Conservation (phyloP, 2,329 filamentous ascomycete species). For the Aspergillus udagawae region DNA sequence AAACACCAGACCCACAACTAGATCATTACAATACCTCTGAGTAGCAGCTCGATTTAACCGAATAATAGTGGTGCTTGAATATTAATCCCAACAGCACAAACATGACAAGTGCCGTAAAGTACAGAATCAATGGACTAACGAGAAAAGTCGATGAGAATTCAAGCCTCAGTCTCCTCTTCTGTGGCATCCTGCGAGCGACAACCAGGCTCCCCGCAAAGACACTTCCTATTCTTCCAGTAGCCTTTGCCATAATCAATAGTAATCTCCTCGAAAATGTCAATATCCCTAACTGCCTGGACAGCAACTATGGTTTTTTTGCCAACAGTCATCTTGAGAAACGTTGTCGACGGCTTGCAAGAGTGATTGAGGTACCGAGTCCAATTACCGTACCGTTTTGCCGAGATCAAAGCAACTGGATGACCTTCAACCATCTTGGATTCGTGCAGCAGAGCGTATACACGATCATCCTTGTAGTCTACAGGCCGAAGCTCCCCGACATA, state of each 20-base stretch:
- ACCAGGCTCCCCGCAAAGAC: constrained; percentile 7
- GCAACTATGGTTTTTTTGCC: constrained; percentile 19
- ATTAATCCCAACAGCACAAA: background rate
- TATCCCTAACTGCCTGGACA: constrained; percentile 21
- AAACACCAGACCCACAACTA: too few relatives aligned
- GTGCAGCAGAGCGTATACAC: constrained; percentile 17
- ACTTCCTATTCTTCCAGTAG: constrained; percentile 22
- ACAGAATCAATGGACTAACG: background rate
- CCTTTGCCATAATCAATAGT: constrained; percentile 28
- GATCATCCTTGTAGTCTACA: constrained; percentile 1
- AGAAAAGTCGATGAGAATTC: background rate
- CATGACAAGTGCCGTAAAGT: background rate
- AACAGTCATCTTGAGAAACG: constrained; percentile 14
- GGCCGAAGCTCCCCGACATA: constrained; percentile 22
- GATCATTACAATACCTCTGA: background rate
- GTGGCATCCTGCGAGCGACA: constrained; percentile 2
- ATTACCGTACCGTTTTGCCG: constrained; percentile 23
- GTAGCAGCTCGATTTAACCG: too few relatives aligned
- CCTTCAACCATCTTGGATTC: background rate
- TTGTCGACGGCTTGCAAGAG: constrained; percentile 26
- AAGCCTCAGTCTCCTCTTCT: background rate
- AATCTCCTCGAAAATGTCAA: constrained; percentile 31
- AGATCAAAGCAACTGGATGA: constrained; percentile 7
- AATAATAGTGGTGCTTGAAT: background rate
- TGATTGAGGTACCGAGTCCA: constrained; percentile 37